Conservation (phyloP, 2,329 filamentous ascomycete genomes). For the Decorospora gaudefroyi region DNA sequence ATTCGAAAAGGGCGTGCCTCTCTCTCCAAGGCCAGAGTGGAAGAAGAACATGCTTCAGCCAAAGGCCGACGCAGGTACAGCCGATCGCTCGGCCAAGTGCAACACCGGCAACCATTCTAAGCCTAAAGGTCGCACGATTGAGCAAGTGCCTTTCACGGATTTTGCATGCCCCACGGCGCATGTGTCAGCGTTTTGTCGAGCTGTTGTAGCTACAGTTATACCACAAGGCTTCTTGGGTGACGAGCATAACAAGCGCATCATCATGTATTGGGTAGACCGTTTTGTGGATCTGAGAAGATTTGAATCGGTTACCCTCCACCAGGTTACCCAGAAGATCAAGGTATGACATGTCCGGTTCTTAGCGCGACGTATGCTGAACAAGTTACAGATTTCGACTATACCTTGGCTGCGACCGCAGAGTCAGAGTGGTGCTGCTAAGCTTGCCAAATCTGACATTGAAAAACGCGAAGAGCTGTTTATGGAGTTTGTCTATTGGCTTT, state of each 20-base stretch:
- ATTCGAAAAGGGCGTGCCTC: slow-evolving; percentile 29
- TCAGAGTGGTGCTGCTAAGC: slow-evolving; percentile 54
- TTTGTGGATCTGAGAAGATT: slow-evolving; percentile 80
- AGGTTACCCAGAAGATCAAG: slow-evolving; percentile 75
- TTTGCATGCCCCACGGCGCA: slow-evolving; percentile 68
- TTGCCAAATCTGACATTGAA: slow-evolving; percentile 69
- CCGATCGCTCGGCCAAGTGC: slow-evolving; percentile 8
- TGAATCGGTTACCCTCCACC: slow-evolving; percentile 78
- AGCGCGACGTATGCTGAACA: slow-evolving; percentile 20
- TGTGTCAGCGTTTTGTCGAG: slow-evolving; percentile 86
- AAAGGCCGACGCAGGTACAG: slow-evolving; percentile 12
- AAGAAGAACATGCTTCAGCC: slow-evolving; percentile 30
- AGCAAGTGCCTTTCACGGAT: slow-evolving; percentile 59
- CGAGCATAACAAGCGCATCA: slow-evolving; percentile 63
- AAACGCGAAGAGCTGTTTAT: slow-evolving; percentile 80
- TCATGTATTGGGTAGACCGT: slow-evolving; percentile 72
- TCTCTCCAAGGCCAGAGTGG: slow-evolving; percentile 35
- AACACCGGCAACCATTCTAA: slow-evolving; percentile 6
- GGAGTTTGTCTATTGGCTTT: slow-evolving; percentile 89
- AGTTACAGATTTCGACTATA: slow-evolving; percentile 65
- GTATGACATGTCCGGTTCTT: slow-evolving; percentile 51
- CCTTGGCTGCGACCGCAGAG: slow-evolving; percentile 70
- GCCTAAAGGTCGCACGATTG: slow-evolving; percentile 15
- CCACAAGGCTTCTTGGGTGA: slow-evolving; percentile 75
- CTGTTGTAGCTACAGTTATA: slow-evolving; percentile 71